phyloP scores from a whole-genome alignment of 352 stramenopile genomes.

The Phytophthora multivora region DNA sequence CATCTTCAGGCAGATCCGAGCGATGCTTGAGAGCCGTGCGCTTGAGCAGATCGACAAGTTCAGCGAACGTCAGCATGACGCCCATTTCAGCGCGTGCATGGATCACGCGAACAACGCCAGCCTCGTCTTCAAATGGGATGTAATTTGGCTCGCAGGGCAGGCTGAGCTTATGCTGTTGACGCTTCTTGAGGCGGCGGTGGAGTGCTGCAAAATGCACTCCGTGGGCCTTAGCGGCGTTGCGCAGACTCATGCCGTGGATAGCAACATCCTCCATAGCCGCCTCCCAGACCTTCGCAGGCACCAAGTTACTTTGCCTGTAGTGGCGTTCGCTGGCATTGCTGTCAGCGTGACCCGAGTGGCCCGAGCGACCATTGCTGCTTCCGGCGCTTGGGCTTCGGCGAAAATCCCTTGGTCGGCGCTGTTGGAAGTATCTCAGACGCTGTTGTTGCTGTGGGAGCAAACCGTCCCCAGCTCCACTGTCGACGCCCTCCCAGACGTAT shows the following conservation, averaged over 20 bases:
- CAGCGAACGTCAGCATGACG: conserved; percentile 70
- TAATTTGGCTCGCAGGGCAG: conserved; percentile 56
- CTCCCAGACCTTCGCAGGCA: conserved; percentile 66
- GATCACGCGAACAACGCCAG: conserved; percentile 70
- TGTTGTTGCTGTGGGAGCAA: conserved; percentile 12
- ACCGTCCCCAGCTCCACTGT: neutral
- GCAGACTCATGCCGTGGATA: conserved; percentile 72
- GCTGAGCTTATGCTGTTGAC: conserved; percentile 47
- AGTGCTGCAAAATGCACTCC: conserved; percentile 74
- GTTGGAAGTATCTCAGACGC: conserved; percentile 12
- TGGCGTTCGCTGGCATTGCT: conserved; percentile 35
- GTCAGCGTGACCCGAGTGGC: conserved; percentile 18
- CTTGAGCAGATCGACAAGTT: conserved; percentile 68
- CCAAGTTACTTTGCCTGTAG: conserved; percentile 61
- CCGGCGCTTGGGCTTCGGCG: conserved; percentile 24
- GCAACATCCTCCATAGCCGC: conserved; percentile 70
- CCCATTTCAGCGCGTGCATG: conserved; percentile 71
- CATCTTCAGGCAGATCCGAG: conserved; percentile 40
- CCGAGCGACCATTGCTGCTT: conserved; percentile 15
- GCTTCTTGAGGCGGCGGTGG: conserved; percentile 72
- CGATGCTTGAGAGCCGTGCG: conserved; percentile 67
- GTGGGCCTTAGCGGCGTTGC: conserved; percentile 61
- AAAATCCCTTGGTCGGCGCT: conserved; percentile 6
- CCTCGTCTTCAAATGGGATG: conserved; percentile 73
- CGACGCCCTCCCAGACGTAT: conserved; percentile 24